Evolutionary conservation across 495 filamentous ascomycete genomes (phyloP).

Genomic region (Emericellopsis terricola): DNA sequence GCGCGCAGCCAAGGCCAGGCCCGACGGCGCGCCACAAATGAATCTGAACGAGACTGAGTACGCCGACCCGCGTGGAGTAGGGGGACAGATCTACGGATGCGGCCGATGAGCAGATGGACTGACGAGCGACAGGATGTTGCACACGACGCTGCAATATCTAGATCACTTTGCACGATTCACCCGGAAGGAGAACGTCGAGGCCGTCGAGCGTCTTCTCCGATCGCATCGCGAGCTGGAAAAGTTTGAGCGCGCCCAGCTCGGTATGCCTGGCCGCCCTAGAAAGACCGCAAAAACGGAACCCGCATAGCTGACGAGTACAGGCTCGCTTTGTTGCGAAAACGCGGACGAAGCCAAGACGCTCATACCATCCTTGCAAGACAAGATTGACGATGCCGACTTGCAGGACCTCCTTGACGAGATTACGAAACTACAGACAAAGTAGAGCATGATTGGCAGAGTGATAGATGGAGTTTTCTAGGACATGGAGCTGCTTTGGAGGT

Average conservation of each 20-base stretch:
- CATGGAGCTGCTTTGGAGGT: no score
- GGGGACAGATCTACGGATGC: neutral
- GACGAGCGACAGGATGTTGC: conserved; percentile 34
- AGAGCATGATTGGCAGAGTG: neutral
- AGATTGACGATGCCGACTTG: conserved; percentile 73
- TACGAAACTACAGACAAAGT: conserved; percentile 37
- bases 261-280: no score
- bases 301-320: no score
- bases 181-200: conserved; percentile 81
- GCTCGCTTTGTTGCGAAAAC: conserved; percentile 76
- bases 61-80: conserved; percentile 1
- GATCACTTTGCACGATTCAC: conserved; percentile 91
- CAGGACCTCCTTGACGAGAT: conserved; percentile 82
- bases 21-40: no score
- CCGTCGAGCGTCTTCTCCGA: conserved; percentile 67
- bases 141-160: conserved; percentile 77
- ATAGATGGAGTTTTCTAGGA: no score
- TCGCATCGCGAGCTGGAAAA: conserved; percentile 62
- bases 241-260: conserved; percentile 86
- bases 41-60: conserved; percentile 51
- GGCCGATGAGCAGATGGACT: no score
- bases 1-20: no score
- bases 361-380: conserved; percentile 75
- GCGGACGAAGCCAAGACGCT: conserved; percentile 93
- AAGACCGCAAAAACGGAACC: no score